These are phyloP conservation scores for Cryptococcus jaspeensis DNA, from an alignment of 1,284 basidiomycete genomes.

Conservation along the genomic window DNA sequence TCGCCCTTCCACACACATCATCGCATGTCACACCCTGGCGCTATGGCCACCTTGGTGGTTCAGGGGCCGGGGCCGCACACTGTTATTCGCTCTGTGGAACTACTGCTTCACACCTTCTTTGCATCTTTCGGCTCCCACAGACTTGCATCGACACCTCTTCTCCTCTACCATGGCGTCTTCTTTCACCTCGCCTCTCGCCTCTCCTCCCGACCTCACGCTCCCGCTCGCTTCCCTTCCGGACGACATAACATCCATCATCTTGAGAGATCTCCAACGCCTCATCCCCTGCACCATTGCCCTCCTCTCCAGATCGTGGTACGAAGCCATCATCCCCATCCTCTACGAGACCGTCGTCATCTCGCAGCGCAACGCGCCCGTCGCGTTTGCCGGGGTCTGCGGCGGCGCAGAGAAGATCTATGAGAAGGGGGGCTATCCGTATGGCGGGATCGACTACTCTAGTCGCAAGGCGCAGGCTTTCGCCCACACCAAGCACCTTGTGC, in stretches of 20 bases:
- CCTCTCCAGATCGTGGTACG: not conserved
- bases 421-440: not conserved
- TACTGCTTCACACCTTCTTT: too few species aligned
- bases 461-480: not conserved
- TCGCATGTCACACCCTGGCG: too few species aligned
- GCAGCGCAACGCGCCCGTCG: not conserved
- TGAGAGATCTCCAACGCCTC: not conserved
- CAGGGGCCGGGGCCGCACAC: too few species aligned
- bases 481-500: not conserved
- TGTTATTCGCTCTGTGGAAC: too few species aligned
- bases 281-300: not conserved
- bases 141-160: too few species aligned
- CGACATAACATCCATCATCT: conserved; percentile 1
- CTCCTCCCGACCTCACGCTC: too few species aligned
- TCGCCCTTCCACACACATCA: too few species aligned
- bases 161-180: too few species aligned
- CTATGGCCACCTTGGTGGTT: too few species aligned
- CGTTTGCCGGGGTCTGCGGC: not conserved
- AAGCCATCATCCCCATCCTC: not conserved
- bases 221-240: not conserved
- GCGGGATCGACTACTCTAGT: not conserved
- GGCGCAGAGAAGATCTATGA: not conserved
- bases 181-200: too few species aligned
- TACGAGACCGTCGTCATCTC: not conserved
- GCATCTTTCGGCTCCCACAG: too few species aligned